Evolutionary conservation across 768 basidiomycete genomes (phyloP).

Genomic region (Psilocybe subaeruginosa): DNA sequence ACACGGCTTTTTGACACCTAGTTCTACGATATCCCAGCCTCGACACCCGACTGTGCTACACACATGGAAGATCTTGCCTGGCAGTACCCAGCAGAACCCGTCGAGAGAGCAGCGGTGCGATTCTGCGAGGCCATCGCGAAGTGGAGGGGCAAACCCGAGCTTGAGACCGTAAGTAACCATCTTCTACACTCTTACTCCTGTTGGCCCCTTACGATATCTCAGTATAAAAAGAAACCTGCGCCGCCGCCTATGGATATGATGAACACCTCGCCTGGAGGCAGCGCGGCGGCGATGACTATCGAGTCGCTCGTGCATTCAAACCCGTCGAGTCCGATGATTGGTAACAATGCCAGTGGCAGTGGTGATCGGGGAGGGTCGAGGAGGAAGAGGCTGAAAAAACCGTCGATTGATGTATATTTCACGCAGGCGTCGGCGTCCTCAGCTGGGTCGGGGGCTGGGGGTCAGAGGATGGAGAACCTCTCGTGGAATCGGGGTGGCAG

Average conservation of each 20-base stretch:
- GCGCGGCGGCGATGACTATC: conserved; percentile 52
- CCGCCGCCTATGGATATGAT: conserved; percentile 23
- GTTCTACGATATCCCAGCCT: conserved; percentile 78
- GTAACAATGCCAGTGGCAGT: conserved; percentile 21
- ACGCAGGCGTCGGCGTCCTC: conserved; percentile 24
- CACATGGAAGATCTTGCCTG: conserved; percentile 82
- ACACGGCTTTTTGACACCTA: conserved; percentile 27
- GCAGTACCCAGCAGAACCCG: conserved; percentile 81
- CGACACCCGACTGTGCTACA: conserved; percentile 74
- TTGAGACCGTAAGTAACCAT: conserved; percentile 62
- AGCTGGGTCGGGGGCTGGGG: neutral
- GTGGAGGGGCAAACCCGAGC: conserved; percentile 86
- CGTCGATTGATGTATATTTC: conserved; percentile 53
- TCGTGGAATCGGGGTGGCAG: conserved; percentile 4
- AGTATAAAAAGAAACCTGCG: conserved; percentile 61
- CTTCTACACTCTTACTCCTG: conserved; percentile 8
- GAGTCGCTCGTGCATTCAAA: conserved; percentile 74
- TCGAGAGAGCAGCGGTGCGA: conserved; percentile 75
- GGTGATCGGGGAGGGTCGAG: conserved; percentile 11
- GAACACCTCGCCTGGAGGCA: conserved; percentile 30
- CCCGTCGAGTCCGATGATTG: conserved; percentile 57
- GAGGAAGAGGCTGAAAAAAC: conserved; percentile 30
- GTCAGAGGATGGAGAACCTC: conserved; percentile 6
- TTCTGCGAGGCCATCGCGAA: conserved; percentile 83
- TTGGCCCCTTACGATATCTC: conserved; percentile 27